Percentiles rank a stretch among this genome's conserved stretches.
Evolutionary conservation across 2,329 filamentous ascomycete species (phyloP).

Genomic region (Trichoderma harzianum): DNA sequence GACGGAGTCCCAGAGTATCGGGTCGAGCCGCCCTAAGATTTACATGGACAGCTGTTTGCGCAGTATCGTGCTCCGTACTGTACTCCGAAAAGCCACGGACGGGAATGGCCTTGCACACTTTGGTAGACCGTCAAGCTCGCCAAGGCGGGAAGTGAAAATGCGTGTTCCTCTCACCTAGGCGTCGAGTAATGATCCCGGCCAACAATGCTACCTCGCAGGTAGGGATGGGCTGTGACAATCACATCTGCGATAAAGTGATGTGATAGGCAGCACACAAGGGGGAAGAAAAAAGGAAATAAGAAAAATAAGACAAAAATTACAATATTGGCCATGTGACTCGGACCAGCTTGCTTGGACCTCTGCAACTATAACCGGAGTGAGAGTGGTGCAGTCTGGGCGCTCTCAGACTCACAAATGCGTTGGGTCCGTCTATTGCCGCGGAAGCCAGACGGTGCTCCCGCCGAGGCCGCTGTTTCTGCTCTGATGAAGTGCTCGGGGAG

Average conservation of each 20-base stretch:
- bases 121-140: neutral
- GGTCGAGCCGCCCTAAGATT: neutral
- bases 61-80: neutral
- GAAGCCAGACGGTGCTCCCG: constrained; percentile 4
- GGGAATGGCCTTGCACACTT: neutral
- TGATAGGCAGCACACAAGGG: neutral
- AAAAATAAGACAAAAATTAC: neutral
- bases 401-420: neutral
- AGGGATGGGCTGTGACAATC: constrained; percentile 1
- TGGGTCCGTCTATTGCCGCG: constrained; percentile 1
- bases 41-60: neutral
- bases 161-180: neutral
- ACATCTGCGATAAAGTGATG: neutral
- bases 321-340: constrained; percentile 9
- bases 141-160: neutral
- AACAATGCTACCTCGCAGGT: neutral
- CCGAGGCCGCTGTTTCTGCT: neutral
- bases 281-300: neutral
- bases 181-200: neutral
- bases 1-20: constrained; percentile 6
- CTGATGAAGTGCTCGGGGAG: constrained; percentile 10
- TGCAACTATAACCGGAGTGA: constrained; percentile 1
- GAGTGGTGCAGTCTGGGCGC: neutral
- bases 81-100: neutral
- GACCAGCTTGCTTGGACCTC: neutral